Evolutionary conservation across 2,329 filamentous ascomycete genomes (phyloP).

Genomic region (Coniochaeta sp.): DNA sequence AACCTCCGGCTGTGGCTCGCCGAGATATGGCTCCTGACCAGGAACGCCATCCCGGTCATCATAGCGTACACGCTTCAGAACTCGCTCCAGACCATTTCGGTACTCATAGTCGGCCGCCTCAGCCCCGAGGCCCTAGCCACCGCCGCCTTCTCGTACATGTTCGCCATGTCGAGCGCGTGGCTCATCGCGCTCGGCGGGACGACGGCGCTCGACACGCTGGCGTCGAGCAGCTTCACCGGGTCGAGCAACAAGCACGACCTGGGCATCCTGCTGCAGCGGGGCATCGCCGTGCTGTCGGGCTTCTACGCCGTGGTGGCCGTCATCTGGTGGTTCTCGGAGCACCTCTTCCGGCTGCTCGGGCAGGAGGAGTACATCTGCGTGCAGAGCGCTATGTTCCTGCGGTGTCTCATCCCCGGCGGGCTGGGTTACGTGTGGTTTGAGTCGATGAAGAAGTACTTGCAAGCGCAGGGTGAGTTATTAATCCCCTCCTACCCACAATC

Average conservation of each 20-base stretch:
- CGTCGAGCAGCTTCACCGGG: slow-evolving; percentile 75
- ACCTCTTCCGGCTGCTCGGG: slow-evolving; percentile 65
- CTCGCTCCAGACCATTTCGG: slow-evolving; percentile 74
- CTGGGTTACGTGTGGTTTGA: slow-evolving; percentile 87
- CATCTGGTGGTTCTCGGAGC: slow-evolving; percentile 69
- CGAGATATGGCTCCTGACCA: slow-evolving; percentile 63
- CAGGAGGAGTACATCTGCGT: slow-evolving; percentile 72
- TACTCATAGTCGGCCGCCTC: slow-evolving; percentile 72
- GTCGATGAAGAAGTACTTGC: slow-evolving; percentile 77
- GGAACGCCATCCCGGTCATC: slow-evolving; percentile 69
- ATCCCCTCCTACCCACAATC: slow-evolving; percentile 31
- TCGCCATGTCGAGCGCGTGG: slow-evolving; percentile 85
- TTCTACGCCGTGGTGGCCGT: slow-evolving; percentile 69
- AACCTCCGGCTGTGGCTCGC: slow-evolving; percentile 26
- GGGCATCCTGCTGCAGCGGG: slow-evolving; percentile 70
- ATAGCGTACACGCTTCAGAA: slow-evolving; percentile 82
- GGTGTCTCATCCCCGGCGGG: slow-evolving; percentile 69
- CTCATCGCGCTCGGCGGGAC: slow-evolving; percentile 79
- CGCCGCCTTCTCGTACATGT: slow-evolving; percentile 88
- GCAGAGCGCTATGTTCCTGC: slow-evolving; percentile 67
- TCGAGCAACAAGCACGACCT: slow-evolving; percentile 72
- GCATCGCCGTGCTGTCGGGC: slow-evolving; percentile 61
- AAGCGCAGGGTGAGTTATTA: slow-evolving; percentile 68
- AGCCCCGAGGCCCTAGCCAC: slow-evolving; percentile 75
- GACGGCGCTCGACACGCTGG: slow-evolving; percentile 78